These are phyloP conservation scores for Pachyrhizus erosus DNA, from an alignment of 306 rosid genomes.

Conservation along the genomic window DNA sequence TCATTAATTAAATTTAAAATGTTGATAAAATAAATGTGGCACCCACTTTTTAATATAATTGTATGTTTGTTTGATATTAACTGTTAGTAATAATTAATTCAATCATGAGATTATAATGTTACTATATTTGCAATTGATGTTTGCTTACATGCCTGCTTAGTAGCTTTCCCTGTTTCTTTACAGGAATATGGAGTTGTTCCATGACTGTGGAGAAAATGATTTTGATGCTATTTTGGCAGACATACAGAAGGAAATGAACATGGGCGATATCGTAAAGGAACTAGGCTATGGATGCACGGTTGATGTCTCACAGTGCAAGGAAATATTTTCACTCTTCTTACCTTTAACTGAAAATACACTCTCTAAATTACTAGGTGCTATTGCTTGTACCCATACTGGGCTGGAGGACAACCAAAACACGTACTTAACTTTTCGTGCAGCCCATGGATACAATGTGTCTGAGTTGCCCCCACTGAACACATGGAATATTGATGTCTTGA, in stretches of 20 bases:
- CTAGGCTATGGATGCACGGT: constrained; percentile 97
- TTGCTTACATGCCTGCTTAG: constrained; percentile 29
- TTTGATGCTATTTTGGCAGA: constrained; percentile 95
- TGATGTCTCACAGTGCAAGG: constrained; percentile 82
- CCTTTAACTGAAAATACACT: constrained; percentile 80
- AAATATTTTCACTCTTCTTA: constrained; percentile 85
- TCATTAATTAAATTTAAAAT: constrained; percentile 6
- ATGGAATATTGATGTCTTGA: constrained; percentile 95
- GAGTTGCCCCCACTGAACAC: constrained; percentile 76
- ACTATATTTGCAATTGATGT: constrained; percentile 28
- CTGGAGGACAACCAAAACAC: constrained; percentile 82
- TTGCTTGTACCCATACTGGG: constrained; percentile 78
- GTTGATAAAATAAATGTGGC: constrained; percentile 2
- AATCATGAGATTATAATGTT: constrained; percentile 18
- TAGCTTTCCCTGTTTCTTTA: constrained; percentile 21
- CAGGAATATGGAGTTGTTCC: constrained; percentile 79
- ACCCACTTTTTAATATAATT: constrained; percentile 5
- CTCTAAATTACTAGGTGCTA: constrained; percentile 86
- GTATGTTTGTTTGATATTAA: constrained; percentile 10
- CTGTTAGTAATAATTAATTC: background rate
- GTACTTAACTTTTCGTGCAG: constrained; percentile 70
- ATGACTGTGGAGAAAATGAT: constrained; percentile 72
- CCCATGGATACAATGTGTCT: constrained; percentile 70
- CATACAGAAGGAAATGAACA: constrained; percentile 95
- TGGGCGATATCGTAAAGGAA: constrained; percentile 97